Base-by-base conservation (phyloP, 2,329 filamentous ascomycete species). In the Rhynchosporium graminicola region DNA sequence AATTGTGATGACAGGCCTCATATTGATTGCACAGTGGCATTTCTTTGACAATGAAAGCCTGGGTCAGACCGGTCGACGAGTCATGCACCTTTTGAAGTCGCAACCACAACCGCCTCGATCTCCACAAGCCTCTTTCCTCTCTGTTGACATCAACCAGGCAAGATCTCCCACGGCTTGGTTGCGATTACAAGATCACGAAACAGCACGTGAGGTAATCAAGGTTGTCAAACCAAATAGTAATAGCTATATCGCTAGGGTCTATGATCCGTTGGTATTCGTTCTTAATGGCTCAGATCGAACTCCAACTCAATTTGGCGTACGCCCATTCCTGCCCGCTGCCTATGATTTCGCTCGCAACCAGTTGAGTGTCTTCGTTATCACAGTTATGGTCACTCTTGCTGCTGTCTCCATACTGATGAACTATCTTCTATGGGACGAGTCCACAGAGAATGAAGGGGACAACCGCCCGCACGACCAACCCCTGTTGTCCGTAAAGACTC, bases 131-230 rank as follows among this genome's bases (percentile, higher is more conserved):
- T 72, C 77, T 20, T 74, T 82, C 2, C 72, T 82, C 3, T 79
- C 86, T 1, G 80, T 86, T 10, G 81, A 83, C 28, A 83, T 92
- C 64, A 87, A 93, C 70, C 89, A 91, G 72, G 89, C 88, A 2
- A 81, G 90, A 64, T 90, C 87, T n/a, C 90, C 88, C 1, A 86
- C 83, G 3, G 88, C 90, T 15, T 94, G 90, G 90, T 79, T 93
- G 56, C 83, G 84, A 31, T 80, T 92, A 61, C 90, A 93, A 73
- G 90, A 93, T 68, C 89, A 92, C 69, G 88, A 91, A 70, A 92
- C 89, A 0, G 90, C 89, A 2, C 83, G 83, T 43, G 90, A 93
- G 71, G 83, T 93, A 15, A 91, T 93, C 72, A 82, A 85, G n/a
- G 83, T 90, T 38, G 83, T 92, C 69, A 92, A 91, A 67, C 90